phyloP scores from a whole-genome alignment of 1,139 yeast species.

The Kodamaea alishanica region DNA sequence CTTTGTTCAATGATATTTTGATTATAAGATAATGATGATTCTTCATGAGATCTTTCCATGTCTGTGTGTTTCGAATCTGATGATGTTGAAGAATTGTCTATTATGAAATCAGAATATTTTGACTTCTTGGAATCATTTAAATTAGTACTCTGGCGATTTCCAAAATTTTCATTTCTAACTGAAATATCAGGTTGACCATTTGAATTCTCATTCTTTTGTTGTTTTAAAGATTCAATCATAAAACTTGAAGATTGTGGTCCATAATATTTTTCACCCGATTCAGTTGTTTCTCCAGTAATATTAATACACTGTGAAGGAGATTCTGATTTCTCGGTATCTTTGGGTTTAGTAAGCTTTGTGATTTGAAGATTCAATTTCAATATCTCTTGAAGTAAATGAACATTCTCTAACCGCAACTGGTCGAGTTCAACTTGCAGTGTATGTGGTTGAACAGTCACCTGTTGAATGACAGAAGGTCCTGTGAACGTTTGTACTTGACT shows the following conservation, averaged over 20 bases:
- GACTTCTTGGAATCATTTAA: too few relatives aligned
- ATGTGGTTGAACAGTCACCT: too few relatives aligned
- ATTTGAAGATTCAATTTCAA: slow-evolving; percentile 16
- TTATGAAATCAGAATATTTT: slow-evolving; percentile 5
- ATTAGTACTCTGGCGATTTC: too few relatives aligned
- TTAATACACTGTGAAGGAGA: slow-evolving; percentile 5
- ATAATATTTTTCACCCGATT: slow-evolving; percentile 39
- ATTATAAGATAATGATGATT: background rate
- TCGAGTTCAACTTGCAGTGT: slow-evolving; percentile 11
- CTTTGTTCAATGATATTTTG: slow-evolving; percentile 23
- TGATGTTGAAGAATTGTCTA: slow-evolving; percentile 11
- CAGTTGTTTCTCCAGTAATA: slow-evolving; percentile 15
- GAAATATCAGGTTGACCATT: background rate
- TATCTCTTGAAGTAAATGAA: slow-evolving; percentile 19
- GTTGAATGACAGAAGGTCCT: too few relatives aligned
- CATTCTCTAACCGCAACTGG: slow-evolving; percentile 19
- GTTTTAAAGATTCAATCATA: slow-evolving; percentile 38
- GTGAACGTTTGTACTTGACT: too few relatives aligned
- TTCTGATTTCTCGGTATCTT: background rate
- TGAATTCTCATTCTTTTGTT: slow-evolving; percentile 8
- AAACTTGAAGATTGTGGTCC: slow-evolving; percentile 49
- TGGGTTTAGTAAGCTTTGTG: slow-evolving; percentile 2
- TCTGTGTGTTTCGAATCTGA: slow-evolving; percentile 13
- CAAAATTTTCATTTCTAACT: slow-evolving; percentile 1
- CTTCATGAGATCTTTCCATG: slow-evolving; percentile 9